A percentile compares a stretch with the other conserved stretches of the same genome.
Conservation (phyloP, 2,329 filamentous ascomycete species). For the Didymosphaeria variabile region DNA sequence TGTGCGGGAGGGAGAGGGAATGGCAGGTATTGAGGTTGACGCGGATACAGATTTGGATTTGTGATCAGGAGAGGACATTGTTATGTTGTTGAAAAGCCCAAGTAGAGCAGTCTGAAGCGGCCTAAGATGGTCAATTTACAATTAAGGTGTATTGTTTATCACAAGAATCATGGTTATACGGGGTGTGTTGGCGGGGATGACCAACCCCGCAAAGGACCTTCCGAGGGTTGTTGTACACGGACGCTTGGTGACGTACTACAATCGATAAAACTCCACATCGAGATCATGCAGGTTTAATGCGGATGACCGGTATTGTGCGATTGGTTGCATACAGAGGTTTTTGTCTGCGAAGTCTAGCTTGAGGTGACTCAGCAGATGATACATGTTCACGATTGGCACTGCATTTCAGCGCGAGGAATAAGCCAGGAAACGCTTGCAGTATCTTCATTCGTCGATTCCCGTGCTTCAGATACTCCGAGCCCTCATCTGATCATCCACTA, state of each 20-base stretch:
- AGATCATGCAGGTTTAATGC: not conserved
- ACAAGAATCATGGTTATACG: not conserved
- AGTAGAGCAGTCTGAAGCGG: not conserved
- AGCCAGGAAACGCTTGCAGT: not conserved
- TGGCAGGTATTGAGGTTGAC: constrained; percentile 1
- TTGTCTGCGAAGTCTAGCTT: too few relatives aligned
- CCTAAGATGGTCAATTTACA: not conserved
- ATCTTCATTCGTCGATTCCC: not conserved
- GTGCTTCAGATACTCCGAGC: not conserved
- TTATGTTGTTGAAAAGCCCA: not conserved
- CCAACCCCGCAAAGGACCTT: not conserved
- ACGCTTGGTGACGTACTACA: not conserved
- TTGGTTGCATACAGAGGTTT: too few relatives aligned
- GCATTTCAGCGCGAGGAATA: not conserved
- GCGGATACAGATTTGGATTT: not conserved
- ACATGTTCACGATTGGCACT: too few relatives aligned
- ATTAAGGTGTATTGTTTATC: not conserved
- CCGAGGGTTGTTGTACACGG: not conserved
- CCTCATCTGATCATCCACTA: constrained; percentile 48
- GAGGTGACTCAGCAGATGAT: too few relatives aligned
- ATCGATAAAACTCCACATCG: not conserved
- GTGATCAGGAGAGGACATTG: not conserved
- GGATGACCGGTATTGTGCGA: too few relatives aligned
- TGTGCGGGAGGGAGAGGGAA: constrained; percentile 10
- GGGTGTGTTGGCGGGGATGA: not conserved